Percentiles rank a stretch among this genome's conserved stretches.
Evolutionary conservation across 495 filamentous ascomycete genomes (phyloP).

Genomic region (Lasiosphaeria miniovina): DNA sequence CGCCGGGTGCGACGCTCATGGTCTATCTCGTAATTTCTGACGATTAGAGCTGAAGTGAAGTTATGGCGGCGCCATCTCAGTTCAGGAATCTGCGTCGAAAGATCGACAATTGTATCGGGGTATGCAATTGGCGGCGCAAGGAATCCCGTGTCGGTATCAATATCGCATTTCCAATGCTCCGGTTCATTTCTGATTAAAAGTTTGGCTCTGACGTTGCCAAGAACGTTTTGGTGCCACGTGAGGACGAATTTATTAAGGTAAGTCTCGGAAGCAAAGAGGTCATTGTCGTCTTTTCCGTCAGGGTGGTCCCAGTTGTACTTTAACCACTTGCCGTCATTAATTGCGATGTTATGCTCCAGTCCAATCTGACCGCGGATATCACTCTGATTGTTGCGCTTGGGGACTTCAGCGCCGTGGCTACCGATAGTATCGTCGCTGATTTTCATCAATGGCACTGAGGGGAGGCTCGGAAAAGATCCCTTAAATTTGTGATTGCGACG

Average conservation of each 20-base stretch:
- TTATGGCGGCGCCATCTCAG: conserved; percentile 20
- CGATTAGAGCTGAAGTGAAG: conserved; percentile 16
- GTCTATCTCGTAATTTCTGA: not conserved
- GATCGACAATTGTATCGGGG: conserved; percentile 19
- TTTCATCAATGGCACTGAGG: conserved; percentile 3
- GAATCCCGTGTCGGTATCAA: conserved; percentile 30
- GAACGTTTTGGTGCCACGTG: conserved; percentile 11
- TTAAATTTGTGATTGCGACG: conserved; percentile 12
- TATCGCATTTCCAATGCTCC: conserved; percentile 28
- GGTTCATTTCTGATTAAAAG: conserved; percentile 13
- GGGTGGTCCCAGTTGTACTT: conserved; percentile 10
- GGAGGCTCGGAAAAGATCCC: conserved; percentile 12
- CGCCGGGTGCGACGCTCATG: not conserved
- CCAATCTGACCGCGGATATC: conserved; percentile 25
- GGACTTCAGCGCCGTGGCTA: not conserved
- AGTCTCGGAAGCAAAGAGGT: too few relatives aligned
- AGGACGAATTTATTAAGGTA: conserved; percentile 9
- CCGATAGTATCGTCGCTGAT: conserved; percentile 14
- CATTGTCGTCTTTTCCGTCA: conserved; percentile 8
- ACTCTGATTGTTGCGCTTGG: not conserved
- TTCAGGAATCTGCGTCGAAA: not conserved
- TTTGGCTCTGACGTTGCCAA: conserved; percentile 9
- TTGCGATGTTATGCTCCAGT: conserved; percentile 8
- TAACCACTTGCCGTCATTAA: conserved; percentile 2
- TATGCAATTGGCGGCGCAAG: conserved; percentile 27